phyloP scores from a whole-genome alignment of 495 filamentous ascomycete species.

The Xylaria bambusicola region DNA sequence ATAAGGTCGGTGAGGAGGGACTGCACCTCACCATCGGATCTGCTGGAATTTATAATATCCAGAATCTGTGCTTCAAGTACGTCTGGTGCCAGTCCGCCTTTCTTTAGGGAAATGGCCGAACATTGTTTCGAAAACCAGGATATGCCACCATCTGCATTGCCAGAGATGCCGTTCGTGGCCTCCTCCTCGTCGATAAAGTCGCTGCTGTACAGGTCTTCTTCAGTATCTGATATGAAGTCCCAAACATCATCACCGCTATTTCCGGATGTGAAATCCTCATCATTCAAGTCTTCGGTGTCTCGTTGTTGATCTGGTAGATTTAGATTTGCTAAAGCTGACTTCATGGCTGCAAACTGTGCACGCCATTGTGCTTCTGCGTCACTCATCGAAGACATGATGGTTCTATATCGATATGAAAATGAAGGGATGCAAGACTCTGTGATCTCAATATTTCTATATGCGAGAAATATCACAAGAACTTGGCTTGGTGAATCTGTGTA shows the following conservation, averaged over 20 bases:
- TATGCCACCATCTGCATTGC: conserved; percentile 30
- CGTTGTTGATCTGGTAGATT: conserved; percentile 27
- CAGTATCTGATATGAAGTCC: conserved; percentile 79
- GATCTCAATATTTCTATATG: no score
- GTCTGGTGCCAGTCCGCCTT: conserved; percentile 60
- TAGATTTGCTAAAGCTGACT: conserved; percentile 44
- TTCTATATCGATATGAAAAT: no score
- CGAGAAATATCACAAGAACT: no score
- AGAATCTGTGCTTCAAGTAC: conserved; percentile 72
- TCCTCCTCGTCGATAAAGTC: conserved; percentile 47
- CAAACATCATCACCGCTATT: conserved; percentile 78
- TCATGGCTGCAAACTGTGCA: conserved; percentile 49
- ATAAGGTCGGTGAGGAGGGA: conserved; percentile 87
- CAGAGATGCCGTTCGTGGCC: conserved; percentile 23
- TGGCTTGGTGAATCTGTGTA: no score
- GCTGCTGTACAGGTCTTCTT: conserved; percentile 56
- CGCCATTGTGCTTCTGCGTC: conserved; percentile 45
- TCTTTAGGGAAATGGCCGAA: conserved; percentile 56
- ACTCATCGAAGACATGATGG: conserved; percentile 33
- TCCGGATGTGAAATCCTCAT: conserved; percentile 62
- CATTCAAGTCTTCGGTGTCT: conserved; percentile 49
- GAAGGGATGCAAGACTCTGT: no score
- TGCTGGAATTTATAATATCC: conserved; percentile 65
- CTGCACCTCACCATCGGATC: conserved; percentile 79
- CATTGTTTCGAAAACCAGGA: conserved; percentile 71